These are phyloP conservation scores for Cyberlindnera amylophila DNA, from an alignment of 805 yeast species.

Conservation along the genomic window DNA sequence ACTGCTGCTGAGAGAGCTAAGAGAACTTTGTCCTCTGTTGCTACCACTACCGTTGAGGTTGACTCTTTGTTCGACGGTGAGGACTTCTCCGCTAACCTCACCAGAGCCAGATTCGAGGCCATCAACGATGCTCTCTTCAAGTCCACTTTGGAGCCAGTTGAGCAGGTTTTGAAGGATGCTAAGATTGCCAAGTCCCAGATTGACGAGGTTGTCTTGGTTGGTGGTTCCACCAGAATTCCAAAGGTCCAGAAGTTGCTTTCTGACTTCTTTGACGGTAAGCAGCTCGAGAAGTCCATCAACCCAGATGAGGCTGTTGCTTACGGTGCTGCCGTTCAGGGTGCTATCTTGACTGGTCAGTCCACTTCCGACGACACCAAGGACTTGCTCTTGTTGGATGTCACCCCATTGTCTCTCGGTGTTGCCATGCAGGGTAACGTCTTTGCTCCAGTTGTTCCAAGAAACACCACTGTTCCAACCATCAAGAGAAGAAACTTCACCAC, in stretches of 20 bases:
- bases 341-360: slow-evolving; percentile 91
- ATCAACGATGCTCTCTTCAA: slow-evolving; percentile 90
- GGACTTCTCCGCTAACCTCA: slow-evolving; percentile 88
- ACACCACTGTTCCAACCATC: slow-evolving; percentile 98
- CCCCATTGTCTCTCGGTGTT: slow-evolving; percentile 98
- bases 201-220: slow-evolving; percentile 92
- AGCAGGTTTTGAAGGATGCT: slow-evolving; percentile 91
- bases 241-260: slow-evolving; percentile 95
- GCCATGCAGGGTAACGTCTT: slow-evolving; percentile 99
- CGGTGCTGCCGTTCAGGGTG: slow-evolving; percentile 99
- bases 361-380: slow-evolving; percentile 92
- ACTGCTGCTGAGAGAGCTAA: slow-evolving; percentile 99
- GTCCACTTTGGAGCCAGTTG: slow-evolving; percentile 94
- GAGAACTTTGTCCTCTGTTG: slow-evolving; percentile 95
- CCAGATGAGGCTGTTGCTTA: slow-evolving; percentile 99
- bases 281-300: slow-evolving; percentile 96
- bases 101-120: slow-evolving; percentile 98
- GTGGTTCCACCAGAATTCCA: slow-evolving; percentile 99
- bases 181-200: slow-evolving; percentile 90
- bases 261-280: slow-evolving; percentile 98
- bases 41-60: slow-evolving; percentile 94
- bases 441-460: slow-evolving; percentile 98
- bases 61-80: slow-evolving; percentile 95
- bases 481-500: slow-evolving; percentile 99
- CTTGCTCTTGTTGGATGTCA: slow-evolving; percentile 92